phyloP scores from a whole-genome alignment of 23 red algal species.

The Gracilaria gracilis region DNA sequence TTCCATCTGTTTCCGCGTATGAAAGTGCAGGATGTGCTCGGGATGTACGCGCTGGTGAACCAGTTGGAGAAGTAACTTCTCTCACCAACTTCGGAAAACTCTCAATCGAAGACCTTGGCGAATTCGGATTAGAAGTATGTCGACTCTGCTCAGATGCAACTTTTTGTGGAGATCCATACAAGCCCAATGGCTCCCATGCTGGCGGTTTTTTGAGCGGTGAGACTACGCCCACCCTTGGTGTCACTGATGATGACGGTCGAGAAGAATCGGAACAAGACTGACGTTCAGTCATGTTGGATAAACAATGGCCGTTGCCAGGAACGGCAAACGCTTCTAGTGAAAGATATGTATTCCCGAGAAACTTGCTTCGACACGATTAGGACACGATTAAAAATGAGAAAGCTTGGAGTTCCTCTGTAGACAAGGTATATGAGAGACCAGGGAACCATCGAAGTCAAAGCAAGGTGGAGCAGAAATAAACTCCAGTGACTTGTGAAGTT shows the following conservation, averaged over 20 bases:
- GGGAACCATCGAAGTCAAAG: not conserved
- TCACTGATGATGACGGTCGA: not conserved
- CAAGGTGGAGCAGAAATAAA: not conserved
- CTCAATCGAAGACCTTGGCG: not conserved
- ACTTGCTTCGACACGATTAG: not conserved
- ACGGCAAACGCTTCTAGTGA: not conserved
- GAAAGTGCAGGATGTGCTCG: not conserved
- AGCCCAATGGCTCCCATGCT: not conserved
- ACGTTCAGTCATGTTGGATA: not conserved
- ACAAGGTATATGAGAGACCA: not conserved
- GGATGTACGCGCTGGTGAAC: not conserved
- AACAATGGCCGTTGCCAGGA: not conserved
- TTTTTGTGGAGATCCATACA: not conserved
- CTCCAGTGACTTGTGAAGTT: too few species aligned
- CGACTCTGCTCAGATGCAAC: conserved; percentile 3
- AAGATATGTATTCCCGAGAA: not conserved
- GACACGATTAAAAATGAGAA: not conserved
- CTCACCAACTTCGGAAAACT: conserved; percentile 15
- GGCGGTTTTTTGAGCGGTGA: not conserved
- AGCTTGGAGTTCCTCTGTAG: not conserved
- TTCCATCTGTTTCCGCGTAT: not conserved
- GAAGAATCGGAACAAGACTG: not conserved
- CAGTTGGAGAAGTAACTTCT: not conserved
- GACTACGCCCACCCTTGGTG: not conserved
- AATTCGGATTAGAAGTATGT: conserved; percentile 12